Conservation (phyloP, 129 eudicot species). For the Cynara cardunculus region DNA sequence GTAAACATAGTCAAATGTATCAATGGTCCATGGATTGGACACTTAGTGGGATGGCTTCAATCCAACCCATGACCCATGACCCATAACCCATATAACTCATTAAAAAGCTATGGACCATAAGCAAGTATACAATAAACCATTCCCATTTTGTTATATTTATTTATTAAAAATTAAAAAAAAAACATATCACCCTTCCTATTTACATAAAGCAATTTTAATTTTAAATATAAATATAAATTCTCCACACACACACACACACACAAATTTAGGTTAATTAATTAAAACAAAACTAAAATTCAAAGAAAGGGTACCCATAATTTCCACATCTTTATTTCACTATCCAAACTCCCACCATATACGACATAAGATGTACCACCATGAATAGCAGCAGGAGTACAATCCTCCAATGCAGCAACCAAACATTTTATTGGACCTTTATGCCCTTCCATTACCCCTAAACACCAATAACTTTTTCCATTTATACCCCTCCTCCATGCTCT, state of each 20-base stretch:
- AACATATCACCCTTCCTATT: constrained; percentile 7
- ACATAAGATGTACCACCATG: constrained; percentile 31
- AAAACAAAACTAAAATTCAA: neutral
- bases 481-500: constrained; percentile 71
- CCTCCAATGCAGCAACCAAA: constrained; percentile 58
- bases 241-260: neutral
- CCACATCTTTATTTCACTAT: constrained; percentile 77
- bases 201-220: neutral
- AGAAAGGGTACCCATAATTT: constrained; percentile 54
- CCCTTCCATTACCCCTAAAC: constrained; percentile 83
- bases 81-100: neutral
- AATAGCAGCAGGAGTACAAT: constrained; percentile 11
- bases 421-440: constrained; percentile 81
- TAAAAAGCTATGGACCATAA: neutral
- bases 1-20: neutral
- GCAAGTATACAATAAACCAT: neutral
- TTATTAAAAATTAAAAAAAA: neutral
- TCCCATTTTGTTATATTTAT: neutral
- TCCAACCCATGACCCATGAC: neutral
- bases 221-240: neutral
- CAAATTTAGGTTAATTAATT: neutral
- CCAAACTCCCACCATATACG: constrained; percentile 90
- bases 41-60: neutral
- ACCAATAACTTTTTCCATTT: constrained; percentile 43
- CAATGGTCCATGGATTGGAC: neutral